These are phyloP conservation scores for Kodamaea nitidulidarum DNA, from an alignment of 805 yeast genomes.

Conservation along the genomic window DNA sequence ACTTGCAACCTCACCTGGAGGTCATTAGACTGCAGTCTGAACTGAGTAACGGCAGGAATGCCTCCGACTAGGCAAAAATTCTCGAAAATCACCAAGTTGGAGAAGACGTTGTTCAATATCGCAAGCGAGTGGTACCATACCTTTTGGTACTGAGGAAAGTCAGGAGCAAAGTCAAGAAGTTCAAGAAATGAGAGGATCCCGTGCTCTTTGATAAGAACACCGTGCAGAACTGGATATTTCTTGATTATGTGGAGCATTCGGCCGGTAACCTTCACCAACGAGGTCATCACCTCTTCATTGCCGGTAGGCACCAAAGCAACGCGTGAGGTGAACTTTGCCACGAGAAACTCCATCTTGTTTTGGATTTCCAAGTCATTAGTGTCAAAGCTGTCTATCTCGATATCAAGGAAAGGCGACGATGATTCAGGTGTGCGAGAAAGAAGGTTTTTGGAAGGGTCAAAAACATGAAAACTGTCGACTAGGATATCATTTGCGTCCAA, in stretches of 20 bases:
- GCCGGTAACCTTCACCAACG: conserved; percentile 34
- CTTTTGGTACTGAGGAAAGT: conserved; percentile 27
- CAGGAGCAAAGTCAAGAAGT: conserved; percentile 32
- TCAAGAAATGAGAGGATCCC: conserved; percentile 39
- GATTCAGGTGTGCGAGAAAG: not conserved
- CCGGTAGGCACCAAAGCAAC: conserved; percentile 29
- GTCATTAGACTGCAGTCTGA: conserved; percentile 28
- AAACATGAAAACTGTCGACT: too few species aligned
- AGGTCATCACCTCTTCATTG: conserved; percentile 26
- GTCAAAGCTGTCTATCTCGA: conserved; percentile 37
- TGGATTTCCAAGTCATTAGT: conserved; percentile 40
- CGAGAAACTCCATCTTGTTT: conserved; percentile 35
- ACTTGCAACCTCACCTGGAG: conserved; percentile 34
- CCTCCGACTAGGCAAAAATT: conserved; percentile 43
- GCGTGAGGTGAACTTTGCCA: conserved; percentile 28
- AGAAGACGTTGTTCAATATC: conserved; percentile 33
- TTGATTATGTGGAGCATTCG: conserved; percentile 35
- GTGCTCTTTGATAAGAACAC: conserved; percentile 38
- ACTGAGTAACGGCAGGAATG: conserved; percentile 38
- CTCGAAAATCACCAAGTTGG: conserved; percentile 31
- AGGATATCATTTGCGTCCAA: too few species aligned
- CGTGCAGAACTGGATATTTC: conserved; percentile 39
- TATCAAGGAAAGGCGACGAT: conserved; percentile 18
- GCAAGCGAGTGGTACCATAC: conserved; percentile 37
- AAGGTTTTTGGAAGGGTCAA: not conserved